These are phyloP conservation scores for Peribolospora baueri DNA, from an alignment of 768 basidiomycete species.

Conservation along the genomic window DNA sequence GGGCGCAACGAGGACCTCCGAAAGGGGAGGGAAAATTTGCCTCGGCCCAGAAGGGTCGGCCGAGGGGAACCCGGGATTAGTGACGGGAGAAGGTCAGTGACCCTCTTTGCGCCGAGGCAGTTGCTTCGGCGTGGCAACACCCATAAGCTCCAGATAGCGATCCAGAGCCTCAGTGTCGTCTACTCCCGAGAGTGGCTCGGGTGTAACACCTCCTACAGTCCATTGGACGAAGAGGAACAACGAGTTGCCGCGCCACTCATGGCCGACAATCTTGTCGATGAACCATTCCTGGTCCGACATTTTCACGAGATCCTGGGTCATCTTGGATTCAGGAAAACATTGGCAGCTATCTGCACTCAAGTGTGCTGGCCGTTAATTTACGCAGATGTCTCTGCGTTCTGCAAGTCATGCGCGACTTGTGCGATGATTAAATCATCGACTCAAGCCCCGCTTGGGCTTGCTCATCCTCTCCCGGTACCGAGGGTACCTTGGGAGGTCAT, in stretches of 20 bases:
- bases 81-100: background rate
- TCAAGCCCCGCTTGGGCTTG: no score
- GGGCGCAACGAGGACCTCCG: no score
- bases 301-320: constrained; percentile 12
- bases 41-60: no score
- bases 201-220: background rate
- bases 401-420: constrained; percentile 18
- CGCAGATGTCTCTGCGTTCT: constrained; percentile 17
- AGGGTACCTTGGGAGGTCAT: background rate
- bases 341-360: constrained; percentile 2
- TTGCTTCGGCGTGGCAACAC: background rate
- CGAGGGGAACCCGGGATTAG: background rate
- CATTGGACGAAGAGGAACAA: background rate
- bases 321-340: constrained; percentile 12
- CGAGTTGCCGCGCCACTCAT: background rate
- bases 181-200: background rate
- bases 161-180: background rate
- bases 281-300: background rate
- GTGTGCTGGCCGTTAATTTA: constrained; percentile 18
- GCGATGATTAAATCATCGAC: constrained; percentile 21
- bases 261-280: background rate
- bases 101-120: background rate
- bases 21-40: no score
- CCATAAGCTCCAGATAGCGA: background rate
- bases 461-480: constrained; percentile 12